Evolutionary conservation across 2,329 filamentous ascomycete species (phyloP).

Genomic region (Cercospora sesami): DNA sequence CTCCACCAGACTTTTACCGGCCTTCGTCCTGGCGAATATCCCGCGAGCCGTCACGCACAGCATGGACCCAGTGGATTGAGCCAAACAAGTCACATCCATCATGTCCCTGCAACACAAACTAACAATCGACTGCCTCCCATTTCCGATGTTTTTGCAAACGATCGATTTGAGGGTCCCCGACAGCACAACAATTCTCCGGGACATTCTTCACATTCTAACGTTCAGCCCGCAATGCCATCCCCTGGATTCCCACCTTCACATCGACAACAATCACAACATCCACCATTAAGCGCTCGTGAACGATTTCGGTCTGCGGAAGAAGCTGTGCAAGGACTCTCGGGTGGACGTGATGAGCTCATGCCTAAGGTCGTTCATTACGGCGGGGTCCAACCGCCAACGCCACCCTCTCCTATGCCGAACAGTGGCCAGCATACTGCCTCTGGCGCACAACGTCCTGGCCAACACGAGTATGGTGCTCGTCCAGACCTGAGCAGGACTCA

Average conservation of each 20-base stretch:
- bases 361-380: slow-evolving; percentile 95
- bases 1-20: slow-evolving; percentile 94
- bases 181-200: slow-evolving; percentile 55
- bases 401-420: slow-evolving; percentile 72
- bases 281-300: slow-evolving; percentile 59
- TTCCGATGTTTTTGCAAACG: slow-evolving; percentile 84
- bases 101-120: slow-evolving; percentile 83
- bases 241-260: slow-evolving; percentile 67
- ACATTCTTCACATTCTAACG: slow-evolving; percentile 65
- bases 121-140: slow-evolving; percentile 91
- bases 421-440: slow-evolving; percentile 24
- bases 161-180: slow-evolving; percentile 59
- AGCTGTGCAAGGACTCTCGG: slow-evolving; percentile 83
- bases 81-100: slow-evolving; percentile 86
- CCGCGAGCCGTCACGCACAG: slow-evolving; percentile 48
- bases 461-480: slow-evolving; percentile 40
- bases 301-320: slow-evolving; percentile 95
- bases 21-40: slow-evolving; percentile 65
- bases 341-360: slow-evolving; percentile 86
- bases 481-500: slow-evolving; percentile 40
- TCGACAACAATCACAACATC: slow-evolving; percentile 40
- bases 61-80: slow-evolving; percentile 82
- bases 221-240: slow-evolving; percentile 70
- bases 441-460: slow-evolving; percentile 22
- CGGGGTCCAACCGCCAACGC: slow-evolving; percentile 88